Evolutionary conservation across 352 stramenopile genomes (phyloP), one percentile per base, ranked within the genome.

Genomic region (Pythium aquatile): DNA sequence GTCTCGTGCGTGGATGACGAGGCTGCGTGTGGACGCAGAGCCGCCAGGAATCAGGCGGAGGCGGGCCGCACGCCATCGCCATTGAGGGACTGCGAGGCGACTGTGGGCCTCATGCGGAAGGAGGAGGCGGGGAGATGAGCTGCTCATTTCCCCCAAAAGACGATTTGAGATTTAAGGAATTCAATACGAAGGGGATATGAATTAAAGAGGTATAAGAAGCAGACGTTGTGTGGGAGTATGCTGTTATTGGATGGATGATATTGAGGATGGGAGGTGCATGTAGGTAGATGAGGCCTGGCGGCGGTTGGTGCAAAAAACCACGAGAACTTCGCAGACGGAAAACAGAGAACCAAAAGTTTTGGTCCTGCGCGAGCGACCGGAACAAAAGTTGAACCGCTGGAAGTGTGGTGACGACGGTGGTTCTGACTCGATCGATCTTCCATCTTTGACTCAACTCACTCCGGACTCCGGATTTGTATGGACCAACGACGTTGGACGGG

Each of bases 111-210:
- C 20, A 30, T 35, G 32, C 5, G 5, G 32, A 35, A 42, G 35
- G 35, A 42, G 5, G 17, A 6, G 1, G 3, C 24, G 17, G 44
- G 44, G 44, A 51, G 44, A 51, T 51, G 44, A 51, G 44, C 44
- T 51, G 44, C 44, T 51, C 44, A 29, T 13, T 16, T 13, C 44
- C 44, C 8, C n/a, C n/a, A 6, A 6, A 51, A 51, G 14, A 3
- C n/a, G 44, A 51, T 51, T 51, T 51, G 44, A 51, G 44, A 51
- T 51, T 30, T 51, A 29, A 30, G 16, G 9, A 51, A 51, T 51
- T 28, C 5, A 3, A 6, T 51, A 29, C 0, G 1, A 10, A 20
- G n/a, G 20, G 44, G n/a, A 16, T 0, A 47, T 47, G 3, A 24
- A 1, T 24, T 24, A 24, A 24, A 24, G 20, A 24, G 20, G 20